Evolutionary conservation across 768 basidiomycete species (phyloP).

Genomic region (Boletus subcaerulescens): DNA sequence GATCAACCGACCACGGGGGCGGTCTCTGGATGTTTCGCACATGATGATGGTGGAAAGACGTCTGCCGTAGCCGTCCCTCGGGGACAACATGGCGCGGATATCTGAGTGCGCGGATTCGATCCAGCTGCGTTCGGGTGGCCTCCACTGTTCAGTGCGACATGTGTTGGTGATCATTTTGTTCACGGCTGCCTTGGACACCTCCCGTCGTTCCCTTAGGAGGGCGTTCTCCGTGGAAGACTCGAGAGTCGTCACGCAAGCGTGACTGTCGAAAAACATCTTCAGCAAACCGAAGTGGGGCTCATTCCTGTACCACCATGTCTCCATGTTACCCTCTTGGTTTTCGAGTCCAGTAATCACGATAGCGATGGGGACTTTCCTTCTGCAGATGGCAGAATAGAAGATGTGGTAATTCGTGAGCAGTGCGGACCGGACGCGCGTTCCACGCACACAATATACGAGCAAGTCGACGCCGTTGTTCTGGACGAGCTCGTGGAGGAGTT

Average conservation of each 20-base stretch:
- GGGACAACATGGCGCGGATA: slow-evolving; percentile 23
- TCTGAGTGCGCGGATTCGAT: slow-evolving; percentile 25
- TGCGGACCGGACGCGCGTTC: slow-evolving; percentile 35
- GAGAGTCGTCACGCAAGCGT: slow-evolving; percentile 36
- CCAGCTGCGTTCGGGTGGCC: slow-evolving; percentile 27
- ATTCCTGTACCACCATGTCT: slow-evolving; percentile 33
- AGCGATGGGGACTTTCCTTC: slow-evolving; percentile 36
- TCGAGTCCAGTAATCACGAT: slow-evolving; percentile 44
- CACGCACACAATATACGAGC: slow-evolving; percentile 40
- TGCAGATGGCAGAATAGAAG: slow-evolving; percentile 41
- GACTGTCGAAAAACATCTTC: slow-evolving; percentile 27
- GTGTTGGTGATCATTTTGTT: slow-evolving; percentile 18
- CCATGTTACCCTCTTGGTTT: slow-evolving; percentile 33
- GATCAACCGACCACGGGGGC: neutral
- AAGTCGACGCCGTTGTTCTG: slow-evolving; percentile 38
- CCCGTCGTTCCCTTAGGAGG: slow-evolving; percentile 16
- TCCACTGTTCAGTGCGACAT: slow-evolving; percentile 26
- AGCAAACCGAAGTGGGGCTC: slow-evolving; percentile 17
- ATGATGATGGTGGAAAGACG: slow-evolving; percentile 24
- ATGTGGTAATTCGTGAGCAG: slow-evolving; percentile 38
- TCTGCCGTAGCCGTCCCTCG: neutral
- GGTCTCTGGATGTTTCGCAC: slow-evolving; percentile 16
- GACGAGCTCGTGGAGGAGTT: slow-evolving; percentile 35
- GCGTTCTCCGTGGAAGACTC: slow-evolving; percentile 10
- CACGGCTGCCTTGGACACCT: slow-evolving; percentile 23